phyloP scores from a whole-genome alignment of 805 yeast species.

The Ogataea saltuana region DNA sequence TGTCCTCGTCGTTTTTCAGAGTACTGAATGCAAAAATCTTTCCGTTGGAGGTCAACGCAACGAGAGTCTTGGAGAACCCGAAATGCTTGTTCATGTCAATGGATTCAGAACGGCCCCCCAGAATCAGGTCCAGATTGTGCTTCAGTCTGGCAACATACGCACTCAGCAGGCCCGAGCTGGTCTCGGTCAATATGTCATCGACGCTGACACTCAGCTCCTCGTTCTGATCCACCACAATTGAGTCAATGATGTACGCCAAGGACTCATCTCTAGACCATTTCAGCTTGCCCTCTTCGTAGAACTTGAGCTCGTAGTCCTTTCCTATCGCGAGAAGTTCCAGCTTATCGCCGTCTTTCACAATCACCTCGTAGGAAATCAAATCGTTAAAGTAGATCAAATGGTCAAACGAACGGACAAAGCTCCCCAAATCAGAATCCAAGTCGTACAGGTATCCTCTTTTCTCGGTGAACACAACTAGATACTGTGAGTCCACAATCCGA shows the following conservation, averaged over 20 bases:
- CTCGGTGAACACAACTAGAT: constrained; percentile 20
- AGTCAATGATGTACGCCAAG: constrained; percentile 39
- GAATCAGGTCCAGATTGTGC: constrained; percentile 29
- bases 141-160: constrained; percentile 37
- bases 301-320: constrained; percentile 18
- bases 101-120: constrained; percentile 21
- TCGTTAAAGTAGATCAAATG: constrained; percentile 24
- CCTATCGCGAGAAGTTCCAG: constrained; percentile 18
- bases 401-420: constrained; percentile 3
- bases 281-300: constrained; percentile 26
- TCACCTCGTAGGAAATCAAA: constrained; percentile 16
- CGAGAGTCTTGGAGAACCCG: constrained; percentile 47
- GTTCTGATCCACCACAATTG: constrained; percentile 31
- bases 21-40: constrained; percentile 46
- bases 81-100: constrained; percentile 33
- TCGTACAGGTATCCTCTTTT: constrained; percentile 23
- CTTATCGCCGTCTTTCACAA: constrained; percentile 8
- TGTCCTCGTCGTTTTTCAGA: constrained; percentile 29
- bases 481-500: constrained; percentile 19
- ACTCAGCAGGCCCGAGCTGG: constrained; percentile 26
- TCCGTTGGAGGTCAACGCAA: constrained; percentile 43
- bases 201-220: constrained; percentile 24
- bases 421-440: constrained; percentile 11
- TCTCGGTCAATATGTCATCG: constrained; percentile 36
- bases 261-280: constrained; percentile 49